Percentiles rank a stretch among this genome's conserved stretches.
Evolutionary conservation across 805 yeast species (phyloP).

Genomic region (Hanseniaspora valbyensis): DNA sequence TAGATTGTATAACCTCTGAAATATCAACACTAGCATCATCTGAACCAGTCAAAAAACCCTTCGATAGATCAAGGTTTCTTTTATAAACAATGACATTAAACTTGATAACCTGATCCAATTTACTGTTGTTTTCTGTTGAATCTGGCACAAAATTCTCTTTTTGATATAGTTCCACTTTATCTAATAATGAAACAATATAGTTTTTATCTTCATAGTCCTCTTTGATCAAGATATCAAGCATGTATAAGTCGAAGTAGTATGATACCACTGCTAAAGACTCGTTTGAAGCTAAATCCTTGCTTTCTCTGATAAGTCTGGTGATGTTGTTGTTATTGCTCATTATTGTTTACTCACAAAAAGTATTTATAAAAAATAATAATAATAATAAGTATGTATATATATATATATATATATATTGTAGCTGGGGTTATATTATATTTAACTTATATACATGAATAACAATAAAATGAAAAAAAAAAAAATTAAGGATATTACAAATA

Average conservation of each 20-base stretch:
- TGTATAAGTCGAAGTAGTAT: slow-evolving; percentile 40
- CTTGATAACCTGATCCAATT: slow-evolving; percentile 6
- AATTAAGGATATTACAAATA: too few species aligned
- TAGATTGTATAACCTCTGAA: slow-evolving; percentile 2
- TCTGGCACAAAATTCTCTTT: background rate
- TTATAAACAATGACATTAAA: slow-evolving; percentile 5
- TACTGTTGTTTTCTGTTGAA: background rate
- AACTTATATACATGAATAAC: too few species aligned
- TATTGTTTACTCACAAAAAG: too few species aligned
- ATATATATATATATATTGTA: too few species aligned
- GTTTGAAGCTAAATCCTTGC: background rate
- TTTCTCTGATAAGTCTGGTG: slow-evolving; percentile 7
- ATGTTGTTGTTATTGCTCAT: background rate
- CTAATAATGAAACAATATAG: slow-evolving; percentile 53
- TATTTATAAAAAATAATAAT: too few species aligned
- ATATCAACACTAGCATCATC: slow-evolving; percentile 19
- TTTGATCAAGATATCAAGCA: slow-evolving; percentile 59
- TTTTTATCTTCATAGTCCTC: slow-evolving; percentile 44
- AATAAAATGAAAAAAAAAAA: too few species aligned
- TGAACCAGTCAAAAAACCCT: slow-evolving; percentile 41
- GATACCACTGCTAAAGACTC: slow-evolving; percentile 21
- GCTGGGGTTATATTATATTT: too few species aligned
- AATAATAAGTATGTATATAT: too few species aligned
- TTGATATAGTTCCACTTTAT: slow-evolving; percentile 55
- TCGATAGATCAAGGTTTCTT: slow-evolving; percentile 24